Evolutionary conservation across 805 yeast genomes (phyloP).

Genomic region (Wickerhamiella domercqiae): DNA sequence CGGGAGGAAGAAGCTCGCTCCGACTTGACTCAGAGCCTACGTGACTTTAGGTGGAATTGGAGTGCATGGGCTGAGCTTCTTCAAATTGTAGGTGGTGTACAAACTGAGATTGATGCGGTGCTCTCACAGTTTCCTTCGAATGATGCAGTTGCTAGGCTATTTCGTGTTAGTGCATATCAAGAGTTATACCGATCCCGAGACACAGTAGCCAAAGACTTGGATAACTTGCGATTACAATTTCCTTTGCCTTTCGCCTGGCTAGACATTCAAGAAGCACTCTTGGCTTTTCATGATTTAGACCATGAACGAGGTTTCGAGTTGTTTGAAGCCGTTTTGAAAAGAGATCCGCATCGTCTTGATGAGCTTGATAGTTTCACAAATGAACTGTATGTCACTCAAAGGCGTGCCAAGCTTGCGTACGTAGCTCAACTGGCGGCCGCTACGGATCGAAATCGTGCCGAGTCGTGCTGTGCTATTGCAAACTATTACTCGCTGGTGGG

Average conservation of each 20-base stretch:
- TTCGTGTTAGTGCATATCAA: constrained; percentile 52
- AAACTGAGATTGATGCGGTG: constrained; percentile 3
- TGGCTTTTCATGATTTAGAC: constrained; percentile 73
- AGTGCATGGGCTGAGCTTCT: constrained; percentile 73
- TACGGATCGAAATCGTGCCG: constrained; percentile 79
- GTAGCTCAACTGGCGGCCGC: constrained; percentile 73
- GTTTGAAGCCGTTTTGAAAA: constrained; percentile 56
- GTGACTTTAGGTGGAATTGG: constrained; percentile 77
- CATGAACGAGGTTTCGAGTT: constrained; percentile 63
- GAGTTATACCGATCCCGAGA: constrained; percentile 47
- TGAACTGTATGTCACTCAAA: constrained; percentile 85
- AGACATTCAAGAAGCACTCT: constrained; percentile 66
- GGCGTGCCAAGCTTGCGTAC: constrained; percentile 65
- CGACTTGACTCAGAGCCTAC: constrained; percentile 44
- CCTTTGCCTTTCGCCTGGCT: constrained; percentile 65
- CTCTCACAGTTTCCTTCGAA: constrained; percentile 1
- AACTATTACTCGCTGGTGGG: constrained; percentile 83
- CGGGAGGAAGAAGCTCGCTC: constrained; percentile 46
- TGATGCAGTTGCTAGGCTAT: constrained; percentile 34
- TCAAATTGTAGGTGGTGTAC: constrained; percentile 4
- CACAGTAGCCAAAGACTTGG: constrained; percentile 34
- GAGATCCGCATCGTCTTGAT: constrained; percentile 77
- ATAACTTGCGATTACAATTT: constrained; percentile 36
- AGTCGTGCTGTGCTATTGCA: constrained; percentile 87
- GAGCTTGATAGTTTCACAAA: constrained; percentile 91